phyloP scores from a whole-genome alignment of 148 eudicot genomes.

The Camellia japonica region DNA sequence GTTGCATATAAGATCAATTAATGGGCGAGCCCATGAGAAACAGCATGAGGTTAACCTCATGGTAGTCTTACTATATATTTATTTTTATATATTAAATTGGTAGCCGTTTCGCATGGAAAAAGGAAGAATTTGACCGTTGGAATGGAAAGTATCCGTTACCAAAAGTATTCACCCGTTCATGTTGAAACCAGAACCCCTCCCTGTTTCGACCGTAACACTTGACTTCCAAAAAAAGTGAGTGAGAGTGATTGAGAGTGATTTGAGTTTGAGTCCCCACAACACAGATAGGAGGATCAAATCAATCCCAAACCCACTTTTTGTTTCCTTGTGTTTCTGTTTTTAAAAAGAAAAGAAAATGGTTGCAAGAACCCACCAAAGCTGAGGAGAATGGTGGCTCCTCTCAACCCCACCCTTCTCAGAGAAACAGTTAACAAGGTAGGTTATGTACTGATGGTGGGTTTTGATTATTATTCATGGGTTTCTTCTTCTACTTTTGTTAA shows the following conservation, averaged over 20 bases:
- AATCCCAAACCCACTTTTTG: neutral
- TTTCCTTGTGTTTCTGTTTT: neutral
- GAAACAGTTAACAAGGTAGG: conserved; percentile 78
- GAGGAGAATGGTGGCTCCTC: conserved; percentile 63
- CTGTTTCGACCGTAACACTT: too few species aligned
- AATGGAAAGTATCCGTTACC: conserved; percentile 19
- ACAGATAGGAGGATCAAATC: neutral
- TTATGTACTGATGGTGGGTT: neutral
- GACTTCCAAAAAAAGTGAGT: conserved; percentile 16
- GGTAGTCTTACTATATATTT: too few species aligned
- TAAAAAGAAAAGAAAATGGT: conserved; percentile 43
- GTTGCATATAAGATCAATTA: too few species aligned
- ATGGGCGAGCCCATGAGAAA: too few species aligned
- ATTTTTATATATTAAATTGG: too few species aligned
- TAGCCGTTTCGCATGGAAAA: neutral
- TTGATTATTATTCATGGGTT: neutral
- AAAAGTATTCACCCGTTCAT: neutral
- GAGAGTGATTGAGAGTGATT: neutral
- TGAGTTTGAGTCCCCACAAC: too few species aligned
- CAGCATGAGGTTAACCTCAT: too few species aligned
- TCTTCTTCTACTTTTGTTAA: neutral
- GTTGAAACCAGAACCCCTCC: neutral
- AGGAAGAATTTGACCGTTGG: conserved; percentile 18
- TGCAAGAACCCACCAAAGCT: conserved; percentile 82
- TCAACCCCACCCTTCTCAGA: conserved; percentile 68